Evolutionary conservation across 192 early-diverging fungal genomes (phyloP).

Genomic region (Mortierella hygrophila): DNA sequence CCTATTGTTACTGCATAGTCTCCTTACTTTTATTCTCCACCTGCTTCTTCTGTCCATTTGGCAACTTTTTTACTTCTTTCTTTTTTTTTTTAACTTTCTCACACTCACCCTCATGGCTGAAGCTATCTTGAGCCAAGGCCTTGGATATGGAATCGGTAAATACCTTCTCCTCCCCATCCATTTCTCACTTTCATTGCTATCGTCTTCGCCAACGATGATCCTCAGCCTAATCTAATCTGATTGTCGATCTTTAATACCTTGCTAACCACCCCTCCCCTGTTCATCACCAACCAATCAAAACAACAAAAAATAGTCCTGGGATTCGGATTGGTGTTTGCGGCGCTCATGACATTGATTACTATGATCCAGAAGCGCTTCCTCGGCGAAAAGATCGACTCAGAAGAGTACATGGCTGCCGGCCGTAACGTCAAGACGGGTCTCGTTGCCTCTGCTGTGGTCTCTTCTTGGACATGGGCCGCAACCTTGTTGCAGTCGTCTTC

Average conservation of each 20-base stretch:
- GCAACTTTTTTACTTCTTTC: background rate
- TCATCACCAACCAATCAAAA: background rate
- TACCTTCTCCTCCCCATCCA: background rate
- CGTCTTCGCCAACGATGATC: background rate
- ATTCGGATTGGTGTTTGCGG: constrained; percentile 66
- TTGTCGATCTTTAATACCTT: background rate
- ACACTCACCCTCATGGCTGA: constrained; percentile 1
- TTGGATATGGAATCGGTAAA: constrained; percentile 57
- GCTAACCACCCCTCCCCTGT: background rate
- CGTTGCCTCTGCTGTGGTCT: constrained; percentile 77
- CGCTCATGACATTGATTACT: constrained; percentile 74
- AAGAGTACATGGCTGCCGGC: constrained; percentile 80
- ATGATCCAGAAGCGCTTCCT: constrained; percentile 74
- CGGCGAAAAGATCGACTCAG: constrained; percentile 72
- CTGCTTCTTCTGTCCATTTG: no score
- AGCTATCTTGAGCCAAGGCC: constrained; percentile 42
- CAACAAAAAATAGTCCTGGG: constrained; percentile 39
- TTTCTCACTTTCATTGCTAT: background rate
- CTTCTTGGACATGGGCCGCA: constrained; percentile 78
- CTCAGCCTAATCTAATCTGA: background rate
- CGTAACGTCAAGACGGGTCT: constrained; percentile 77
- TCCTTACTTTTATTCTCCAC: no score
- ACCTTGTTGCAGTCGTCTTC: constrained; percentile 76
- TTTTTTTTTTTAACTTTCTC: background rate
- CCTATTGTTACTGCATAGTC: no score